Evolutionary conservation across 2,329 filamentous ascomycete species (phyloP), one percentile per base, ranked within the genome.

Genomic region (Fusarium pseudonygamai): DNA sequence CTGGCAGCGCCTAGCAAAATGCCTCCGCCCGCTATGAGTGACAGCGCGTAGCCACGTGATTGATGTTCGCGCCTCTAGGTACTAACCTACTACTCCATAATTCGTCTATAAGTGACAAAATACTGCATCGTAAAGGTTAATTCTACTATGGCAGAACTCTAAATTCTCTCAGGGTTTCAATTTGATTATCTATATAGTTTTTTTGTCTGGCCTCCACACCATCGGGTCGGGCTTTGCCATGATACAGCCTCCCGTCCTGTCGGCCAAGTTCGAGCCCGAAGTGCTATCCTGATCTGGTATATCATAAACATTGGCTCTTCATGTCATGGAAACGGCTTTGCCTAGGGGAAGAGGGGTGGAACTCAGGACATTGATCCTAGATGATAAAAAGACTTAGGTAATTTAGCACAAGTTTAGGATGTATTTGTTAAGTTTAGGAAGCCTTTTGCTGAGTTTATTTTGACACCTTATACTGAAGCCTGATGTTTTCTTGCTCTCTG

Each of bases 21-120:
- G 49, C 42, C 37, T 32, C 50, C 56, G 62, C 70, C 50, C 26
- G 50, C 55, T 34, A 37, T 40, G 50, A 78, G 70, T 71, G 78
- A 77, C 75, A 74, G 72, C 71, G 72, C 68, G 56, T 57, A 58
- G 14, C 52, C 77, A 79, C 78, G 77, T 79, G 78, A 79, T 50
- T 40, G 60, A 52, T 30, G 53, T 62, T 49, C 8, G 40, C 18
- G 32, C 53, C 28, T 37, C 36, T 37, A 10, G n/a, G n/a, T n/a
- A n/a, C n/a, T n/a, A n/a, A n/a, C n/a, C n/a, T 14, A 30, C 32
- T 39, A 30, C n/a, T 42, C 56, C 37, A 61, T 14, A 32, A 32
- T 49, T 49, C 28, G 26, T 42, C 24, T 66, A n/a, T 24, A 15
- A 36, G 62, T 52, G 52, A 60, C 52, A 67, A 66, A 67, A 67